Base-by-base conservation (phyloP, 2,329 filamentous ascomycete species). In the Alternaria rosae region DNA sequence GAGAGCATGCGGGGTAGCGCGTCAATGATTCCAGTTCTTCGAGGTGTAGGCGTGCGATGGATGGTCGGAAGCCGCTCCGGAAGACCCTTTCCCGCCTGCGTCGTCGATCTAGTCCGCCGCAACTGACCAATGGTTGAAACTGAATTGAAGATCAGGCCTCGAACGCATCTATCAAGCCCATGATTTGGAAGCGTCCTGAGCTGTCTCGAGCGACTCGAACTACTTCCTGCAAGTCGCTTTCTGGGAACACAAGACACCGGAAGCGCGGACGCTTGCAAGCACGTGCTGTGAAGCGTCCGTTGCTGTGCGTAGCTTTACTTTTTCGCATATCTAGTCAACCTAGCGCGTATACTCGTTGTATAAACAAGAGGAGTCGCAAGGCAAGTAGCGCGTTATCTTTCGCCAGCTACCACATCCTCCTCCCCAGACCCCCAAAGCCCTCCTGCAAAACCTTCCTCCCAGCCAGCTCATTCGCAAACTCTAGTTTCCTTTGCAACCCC, bases 371-470 rank as follows among this genome's bases (percentile, higher is more conserved):
- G 15, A 3, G n/a, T n/a, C 1, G 15, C 15, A 38, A 17, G n/a
- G 3, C 32, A 38, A 38, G 15, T 38, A 38, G 4, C 4, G 32
- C 15, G 1, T 0, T 5, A 17, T 1, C 32, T 38, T 0, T 17
- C 15, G n/a, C 15, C 32, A n/a, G 17, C 50, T 61, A 61, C 54
- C 58, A 54, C 47, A 64, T 62, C 4, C 17, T 57, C n/a, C 45
- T 26, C 10, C 69, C 68, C 21, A 77, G 41, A 8, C 60, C 66
- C 1, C 23, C 30, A 75, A 92, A 92, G 6, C 90, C 90, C 68
- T 91, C 88, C 65, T 85, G 86, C 65, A 86, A 82, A 44, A 92
- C 87, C 77, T 93, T 93, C 63, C 84, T 81, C 42, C 89, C 89
- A 54, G 90, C 90, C 73, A 93, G 76, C 60, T 85, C 82, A 67